Base-by-base conservation (phyloP, 176 grass and related monocot genomes). In the Aegilops speltoides region DNA sequence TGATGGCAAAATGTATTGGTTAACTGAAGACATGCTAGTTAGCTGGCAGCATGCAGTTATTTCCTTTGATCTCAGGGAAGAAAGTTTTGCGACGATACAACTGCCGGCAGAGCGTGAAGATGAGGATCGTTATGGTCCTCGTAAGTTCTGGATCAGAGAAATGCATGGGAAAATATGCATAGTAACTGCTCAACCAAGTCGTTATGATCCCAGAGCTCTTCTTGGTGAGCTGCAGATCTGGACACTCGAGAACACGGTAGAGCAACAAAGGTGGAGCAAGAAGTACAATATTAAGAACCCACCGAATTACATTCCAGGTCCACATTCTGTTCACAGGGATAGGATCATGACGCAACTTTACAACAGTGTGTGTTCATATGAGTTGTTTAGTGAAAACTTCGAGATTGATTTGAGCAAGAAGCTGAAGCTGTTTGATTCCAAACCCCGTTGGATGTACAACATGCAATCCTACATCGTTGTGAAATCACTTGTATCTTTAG, bases 21-120 rank as follows among this genome's bases (percentile, higher is more conserved):
- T 89, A 64, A 84, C 56, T 23, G 56, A 84, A 79, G 82, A 73
- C 36, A 68, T 79, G 36, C 32, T n/a, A 79, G 63, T 75, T 79
- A 79, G 31, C 11, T 79, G 70, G 40, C 26, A 68, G 66, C 22
- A 50, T 29, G 40, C 77, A 45, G 3, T 89, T 16, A 61, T 79
- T 25, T 80, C 68, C 38, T 89, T 85, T 66, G 87, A 89, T 85
- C 87, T 89, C 33, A 80, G 25, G 33, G 87, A 85, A 43, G 87
- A 89, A 89, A 76, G 20, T 0, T 89, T 89, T 81, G 19, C 43
- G n/a, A 67, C 10, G 4, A 73, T 73, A 73, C 70, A 24, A 38
- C 37, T 73, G 70, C 70, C 70, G 7, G 70, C 2, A 73, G 37
- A 24, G 23, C 70, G 70, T 43, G 37, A 73, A 43, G 37, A 43